Evolutionary conservation across 2,329 filamentous ascomycete species (phyloP), one percentile per base, ranked within the genome.

Genomic region (Ramularia endophylla): DNA sequence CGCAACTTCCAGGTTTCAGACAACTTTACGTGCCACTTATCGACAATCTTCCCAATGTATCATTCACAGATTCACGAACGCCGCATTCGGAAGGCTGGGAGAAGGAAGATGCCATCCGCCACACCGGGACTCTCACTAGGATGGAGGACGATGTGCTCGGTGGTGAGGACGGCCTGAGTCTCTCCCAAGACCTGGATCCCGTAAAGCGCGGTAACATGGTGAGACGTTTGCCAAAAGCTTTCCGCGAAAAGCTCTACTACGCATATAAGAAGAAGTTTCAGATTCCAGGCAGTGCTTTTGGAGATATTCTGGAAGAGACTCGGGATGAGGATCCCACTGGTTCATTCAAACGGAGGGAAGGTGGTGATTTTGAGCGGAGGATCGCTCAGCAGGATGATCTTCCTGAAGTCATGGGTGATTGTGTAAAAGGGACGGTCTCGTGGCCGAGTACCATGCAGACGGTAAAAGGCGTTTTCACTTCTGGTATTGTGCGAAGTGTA

Each of bases 161-260:
- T 22, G 61, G 61, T 38, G 78, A 84, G 50, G 71, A 78, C 18
- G 80, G 92, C 51, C 74, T 86, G 52, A 73, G 69, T 12, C 71
- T 98, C 15, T 73, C 75, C 30, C 92, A 98, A 65, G 88, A 97
- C 57, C 94, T 97, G 88, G 86, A 95, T 56, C 86, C 89, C 0
- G 69, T 86, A 43, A 88, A 85, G 58, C 81, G 92, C 43, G 87
- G 86, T 13, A 98, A 98, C 65, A 98, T 98, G 87, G 90, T 98
- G 8, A 81, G 92, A 4, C 83, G 92, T 9, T 71, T 98, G 8
- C 92, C 92, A 3, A 83, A 84, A 55, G 75, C 81, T 5, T 97
- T 98, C 73, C 80, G 92, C 27, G 79, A 85, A 40, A 89, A 87
- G 44, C 71, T 98, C 0, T 98, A 98, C 68, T 95, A 95, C 64